These are phyloP conservation scores for Dendrobium huoshanense DNA, from an alignment of 106 monocot genomes.

Conservation along the genomic window DNA sequence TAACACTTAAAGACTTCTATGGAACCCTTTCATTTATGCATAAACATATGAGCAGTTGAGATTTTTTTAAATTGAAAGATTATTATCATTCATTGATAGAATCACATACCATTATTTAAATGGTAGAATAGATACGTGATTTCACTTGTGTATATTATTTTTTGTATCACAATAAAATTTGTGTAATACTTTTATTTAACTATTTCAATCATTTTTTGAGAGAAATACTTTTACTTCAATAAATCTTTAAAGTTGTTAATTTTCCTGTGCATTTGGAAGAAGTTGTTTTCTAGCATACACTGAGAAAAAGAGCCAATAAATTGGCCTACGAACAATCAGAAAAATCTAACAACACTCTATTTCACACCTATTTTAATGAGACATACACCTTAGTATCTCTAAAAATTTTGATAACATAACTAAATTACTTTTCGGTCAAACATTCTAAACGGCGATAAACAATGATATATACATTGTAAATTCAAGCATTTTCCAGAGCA, in stretches of 20 bases:
- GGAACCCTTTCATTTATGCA: too few species aligned
- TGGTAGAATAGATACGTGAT: too few species aligned
- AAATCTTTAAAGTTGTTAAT: not conserved
- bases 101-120: too few species aligned
- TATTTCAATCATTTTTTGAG: too few species aligned
- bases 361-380: not conserved
- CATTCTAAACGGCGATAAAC: not conserved
- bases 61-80: too few species aligned
- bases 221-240: too few species aligned
- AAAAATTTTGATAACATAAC: not conserved
- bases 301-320: not conserved
- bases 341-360: not conserved
- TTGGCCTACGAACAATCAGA: not conserved
- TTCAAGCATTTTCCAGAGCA: not conserved
- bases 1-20: too few species aligned
- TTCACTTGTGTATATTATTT: too few species aligned
- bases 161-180: too few species aligned
- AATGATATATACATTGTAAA: not conserved
- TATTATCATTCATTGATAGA: too few species aligned
- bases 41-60: too few species aligned
- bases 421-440: not conserved
- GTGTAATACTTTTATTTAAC: too few species aligned
- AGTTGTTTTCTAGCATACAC: not conserved
- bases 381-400: not conserved
- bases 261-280: not conserved